Conservation (phyloP, 2,329 filamentous ascomycete species). For the Cyphellophora attinorum region DNA sequence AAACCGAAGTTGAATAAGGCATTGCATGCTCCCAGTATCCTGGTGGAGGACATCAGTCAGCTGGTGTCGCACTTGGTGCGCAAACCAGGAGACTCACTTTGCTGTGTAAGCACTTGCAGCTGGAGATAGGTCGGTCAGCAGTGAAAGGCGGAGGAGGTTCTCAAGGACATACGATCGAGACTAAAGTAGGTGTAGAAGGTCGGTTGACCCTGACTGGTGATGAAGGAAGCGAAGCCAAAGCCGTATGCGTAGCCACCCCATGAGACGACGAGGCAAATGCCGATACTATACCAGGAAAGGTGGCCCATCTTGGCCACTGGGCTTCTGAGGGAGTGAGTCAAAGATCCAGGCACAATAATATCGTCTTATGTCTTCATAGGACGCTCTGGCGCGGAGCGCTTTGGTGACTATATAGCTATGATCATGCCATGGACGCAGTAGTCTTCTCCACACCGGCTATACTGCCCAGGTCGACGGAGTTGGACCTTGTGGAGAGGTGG, state of each 20-base stretch:
- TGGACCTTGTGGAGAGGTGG: no score
- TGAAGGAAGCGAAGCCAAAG: constrained; percentile 3
- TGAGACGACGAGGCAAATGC: constrained; percentile 1
- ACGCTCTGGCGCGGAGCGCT: no score
- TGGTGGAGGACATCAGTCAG: constrained; percentile 23
- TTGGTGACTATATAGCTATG: no score
- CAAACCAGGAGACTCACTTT: no score
- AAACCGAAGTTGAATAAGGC: constrained; percentile 33
- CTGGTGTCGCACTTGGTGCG: no score
- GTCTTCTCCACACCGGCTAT: no score
- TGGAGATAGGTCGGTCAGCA: constrained; percentile 1
- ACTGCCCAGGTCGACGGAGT: no score
- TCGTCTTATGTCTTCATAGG: no score
- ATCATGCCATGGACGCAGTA: no score
- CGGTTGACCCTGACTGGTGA: constrained; percentile 4
- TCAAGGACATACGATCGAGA: constrained; percentile 5
- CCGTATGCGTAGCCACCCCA: constrained; percentile 4
- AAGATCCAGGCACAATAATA: no score
- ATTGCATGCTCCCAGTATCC: constrained; percentile 35
- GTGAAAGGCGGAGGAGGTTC: background rate
- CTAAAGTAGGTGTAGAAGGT: constrained; percentile 4
- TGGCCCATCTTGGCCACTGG: no score
- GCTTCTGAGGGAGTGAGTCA: no score
- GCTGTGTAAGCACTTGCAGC: constrained; percentile 8
- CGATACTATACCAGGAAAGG: constrained; percentile 8